Base-by-base conservation (phyloP, 768 basidiomycete species). In the Pleurotus ostreatus region DNA sequence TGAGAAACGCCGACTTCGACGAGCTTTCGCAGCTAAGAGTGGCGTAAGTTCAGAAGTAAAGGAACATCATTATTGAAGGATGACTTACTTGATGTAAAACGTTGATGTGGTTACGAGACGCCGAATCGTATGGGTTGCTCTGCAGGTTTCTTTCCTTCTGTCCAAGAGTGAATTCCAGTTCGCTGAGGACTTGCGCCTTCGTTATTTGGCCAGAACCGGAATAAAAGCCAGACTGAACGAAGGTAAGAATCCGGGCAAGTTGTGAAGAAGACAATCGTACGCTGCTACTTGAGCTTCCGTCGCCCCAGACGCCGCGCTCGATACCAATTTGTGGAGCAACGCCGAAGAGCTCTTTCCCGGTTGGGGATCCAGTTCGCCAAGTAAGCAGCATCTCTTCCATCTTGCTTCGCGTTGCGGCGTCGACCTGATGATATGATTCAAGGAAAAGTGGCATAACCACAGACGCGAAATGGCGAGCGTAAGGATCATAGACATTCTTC, bases 311-410 rank as follows among this genome's bases (percentile, higher is more conserved):
- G 37, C 87, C 86, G 16, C 85, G 80, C 70, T 98, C 97, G 59
- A 98, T 89, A 13, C 85, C 82, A 43, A 84, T 73, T 68, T 98
- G 94, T 16, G 90, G 81, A 2, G 82, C 81, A 25, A 82, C 71
- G 43, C 94, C 90, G 66, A 98, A 99, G 1, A 99, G 77, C 66
- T 95, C 91, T 52, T 83, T 83, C 37, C 90, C 83, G 34, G 78
- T 80, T 2, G 91, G 88, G 12, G 89, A 86, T 13, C 92, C 94
- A 20, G 85, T 88, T 40, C 94, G 81, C 97, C 97, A 99, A 5
- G 97, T 96, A 25, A 91, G 71, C 12, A 98, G 82, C 86, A 99
- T 94, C 71, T 99, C 97, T 67, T 96, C 93, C 92, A 99, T 95
- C 71, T 98, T 98, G 68, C 84, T 83, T 59, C 89, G 86, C 22